Percentiles rank a stretch among this genome's conserved stretches.
Evolutionary conservation across 305 asterid species (phyloP).

Genomic region (Vinca major): DNA sequence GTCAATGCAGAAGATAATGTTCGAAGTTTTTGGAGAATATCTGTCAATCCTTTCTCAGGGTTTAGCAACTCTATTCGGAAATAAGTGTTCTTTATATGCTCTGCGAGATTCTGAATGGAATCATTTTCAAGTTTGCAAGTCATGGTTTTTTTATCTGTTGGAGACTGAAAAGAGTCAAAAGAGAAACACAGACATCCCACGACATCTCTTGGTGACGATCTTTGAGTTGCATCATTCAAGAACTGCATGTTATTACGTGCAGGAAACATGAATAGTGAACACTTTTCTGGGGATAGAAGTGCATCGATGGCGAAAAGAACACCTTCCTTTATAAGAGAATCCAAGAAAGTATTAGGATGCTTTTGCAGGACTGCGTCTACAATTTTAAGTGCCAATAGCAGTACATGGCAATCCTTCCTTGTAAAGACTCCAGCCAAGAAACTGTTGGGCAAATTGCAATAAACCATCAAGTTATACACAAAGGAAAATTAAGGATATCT

Average conservation of each 20-base stretch:
- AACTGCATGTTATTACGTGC: constrained; percentile 38
- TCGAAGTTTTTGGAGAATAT: constrained; percentile 66
- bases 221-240: constrained; percentile 30
- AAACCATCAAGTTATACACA: constrained; percentile 2
- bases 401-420: constrained; percentile 78
- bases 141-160: constrained; percentile 28
- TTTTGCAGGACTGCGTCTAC: constrained; percentile 66
- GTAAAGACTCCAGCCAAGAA: constrained; percentile 90
- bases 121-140: constrained; percentile 66
- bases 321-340: constrained; percentile 84
- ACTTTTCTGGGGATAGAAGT: constrained; percentile 49
- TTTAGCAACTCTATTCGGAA: constrained; percentile 50
- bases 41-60: constrained; percentile 65
- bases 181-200: constrained; percentile 66
- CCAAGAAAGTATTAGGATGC: constrained; percentile 56
- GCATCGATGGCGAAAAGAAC: constrained; percentile 63
- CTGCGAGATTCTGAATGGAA: constrained; percentile 58
- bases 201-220: constrained; percentile 33
- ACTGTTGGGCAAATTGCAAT: constrained; percentile 31
- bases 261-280: constrained; percentile 42
- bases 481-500: background rate
- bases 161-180: constrained; percentile 38
- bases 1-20: constrained; percentile 49
- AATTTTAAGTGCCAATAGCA: constrained; percentile 64
- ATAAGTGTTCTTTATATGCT: constrained; percentile 50